Percentiles rank a stretch among this genome's conserved stretches.
phyloP scores from a whole-genome alignment of 768 basidiomycete species.

The Antrodiella citrinella region DNA sequence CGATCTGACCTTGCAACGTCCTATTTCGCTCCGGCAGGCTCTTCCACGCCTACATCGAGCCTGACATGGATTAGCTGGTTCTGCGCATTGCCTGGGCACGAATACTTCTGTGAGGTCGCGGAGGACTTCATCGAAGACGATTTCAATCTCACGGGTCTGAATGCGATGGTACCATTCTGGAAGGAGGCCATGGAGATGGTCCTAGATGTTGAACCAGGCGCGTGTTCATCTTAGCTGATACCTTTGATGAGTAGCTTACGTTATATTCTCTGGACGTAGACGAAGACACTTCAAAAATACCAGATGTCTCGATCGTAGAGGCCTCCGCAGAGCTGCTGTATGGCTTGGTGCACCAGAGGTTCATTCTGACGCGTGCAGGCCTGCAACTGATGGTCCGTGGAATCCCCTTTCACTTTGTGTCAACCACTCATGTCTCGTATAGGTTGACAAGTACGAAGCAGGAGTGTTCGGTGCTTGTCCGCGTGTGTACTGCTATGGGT shows the following conservation, averaged over 20 bases:
- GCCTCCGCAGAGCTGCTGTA: conserved; percentile 96
- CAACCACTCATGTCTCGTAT: not conserved
- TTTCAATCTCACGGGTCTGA: conserved; percentile 96
- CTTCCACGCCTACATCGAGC: conserved; percentile 85
- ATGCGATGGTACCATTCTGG: conserved; percentile 97
- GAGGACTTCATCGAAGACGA: conserved; percentile 99
- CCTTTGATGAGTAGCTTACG: conserved; percentile 1
- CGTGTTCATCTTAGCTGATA: conserved; percentile 21
- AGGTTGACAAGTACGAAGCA: conserved; percentile 95
- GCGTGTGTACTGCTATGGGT: conserved; percentile 85
- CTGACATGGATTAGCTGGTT: conserved; percentile 97
- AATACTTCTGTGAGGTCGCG: conserved; percentile 96
- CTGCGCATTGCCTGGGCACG: conserved; percentile 89
- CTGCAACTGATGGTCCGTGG: conserved; percentile 82
- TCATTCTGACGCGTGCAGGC: conserved; percentile 90
- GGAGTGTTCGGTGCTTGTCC: conserved; percentile 92
- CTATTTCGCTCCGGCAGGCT: conserved; percentile 39
- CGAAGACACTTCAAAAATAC: conserved; percentile 93
- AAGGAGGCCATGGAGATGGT: conserved; percentile 99
- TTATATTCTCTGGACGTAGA: conserved; percentile 33
- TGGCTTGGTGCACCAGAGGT: conserved; percentile 95
- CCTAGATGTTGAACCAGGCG: conserved; percentile 96
- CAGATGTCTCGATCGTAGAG: conserved; percentile 97
- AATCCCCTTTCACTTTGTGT: conserved; percentile 12
- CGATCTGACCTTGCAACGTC: conserved; percentile 4